These are phyloP conservation scores for Nothopassalora personata DNA, from an alignment of 2,329 filamentous ascomycete genomes.

Conservation along the genomic window DNA sequence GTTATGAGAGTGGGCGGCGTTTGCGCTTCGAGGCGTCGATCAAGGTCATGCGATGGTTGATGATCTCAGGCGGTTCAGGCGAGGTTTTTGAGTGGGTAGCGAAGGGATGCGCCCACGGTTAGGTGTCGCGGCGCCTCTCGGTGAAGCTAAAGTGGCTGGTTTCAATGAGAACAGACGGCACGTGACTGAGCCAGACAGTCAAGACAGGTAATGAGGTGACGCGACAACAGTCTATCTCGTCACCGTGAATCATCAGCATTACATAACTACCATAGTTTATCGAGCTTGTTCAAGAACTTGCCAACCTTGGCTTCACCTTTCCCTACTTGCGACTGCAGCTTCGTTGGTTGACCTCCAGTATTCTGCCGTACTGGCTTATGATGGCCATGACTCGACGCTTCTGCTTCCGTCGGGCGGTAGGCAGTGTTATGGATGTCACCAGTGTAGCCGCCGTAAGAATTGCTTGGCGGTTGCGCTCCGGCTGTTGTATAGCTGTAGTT, in stretches of 20 bases:
- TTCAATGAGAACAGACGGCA: too few species aligned
- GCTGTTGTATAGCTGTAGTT: constrained; percentile 46
- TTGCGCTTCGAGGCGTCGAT: background rate
- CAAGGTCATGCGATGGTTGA: background rate
- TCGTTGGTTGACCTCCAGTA: background rate
- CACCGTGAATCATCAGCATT: background rate
- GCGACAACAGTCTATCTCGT: background rate
- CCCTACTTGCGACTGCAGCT: constrained; percentile 4
- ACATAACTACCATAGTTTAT: constrained; percentile 11
- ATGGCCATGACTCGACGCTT: constrained; percentile 38
- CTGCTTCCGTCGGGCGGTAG: constrained; percentile 63
- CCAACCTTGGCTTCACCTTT: constrained; percentile 11
- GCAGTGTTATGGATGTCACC: constrained; percentile 59
- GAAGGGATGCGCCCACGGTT: background rate
- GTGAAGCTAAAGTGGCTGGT: too few species aligned
- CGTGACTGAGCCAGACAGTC: too few species aligned
- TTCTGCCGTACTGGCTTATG: background rate
- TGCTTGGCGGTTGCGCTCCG: constrained; percentile 21
- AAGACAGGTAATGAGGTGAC: background rate
- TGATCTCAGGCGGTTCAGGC: background rate
- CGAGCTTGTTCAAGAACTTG: constrained; percentile 13
- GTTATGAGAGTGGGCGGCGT: too few species aligned
- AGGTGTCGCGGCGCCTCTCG: background rate
- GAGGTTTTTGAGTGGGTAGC: background rate
- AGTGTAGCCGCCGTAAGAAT: constrained; percentile 40